Conservation (phyloP, 208 protist genomes). For the Trypanosoma grayi region DNA sequence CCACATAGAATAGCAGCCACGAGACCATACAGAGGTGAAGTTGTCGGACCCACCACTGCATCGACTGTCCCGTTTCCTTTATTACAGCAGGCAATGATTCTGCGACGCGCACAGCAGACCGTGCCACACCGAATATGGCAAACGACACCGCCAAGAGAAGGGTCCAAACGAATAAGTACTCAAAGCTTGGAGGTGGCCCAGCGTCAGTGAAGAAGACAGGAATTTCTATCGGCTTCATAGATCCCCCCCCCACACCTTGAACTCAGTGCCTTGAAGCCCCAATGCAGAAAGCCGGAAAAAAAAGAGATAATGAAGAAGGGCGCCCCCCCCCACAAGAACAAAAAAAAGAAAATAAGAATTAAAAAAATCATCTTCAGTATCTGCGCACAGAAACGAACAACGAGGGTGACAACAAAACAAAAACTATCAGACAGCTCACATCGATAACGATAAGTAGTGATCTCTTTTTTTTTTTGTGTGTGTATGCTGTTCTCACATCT, state of each 20-base stretch:
- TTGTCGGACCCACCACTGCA: conserved; percentile 27
- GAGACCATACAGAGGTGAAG: conserved; percentile 32
- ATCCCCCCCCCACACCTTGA: not conserved
- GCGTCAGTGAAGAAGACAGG: conserved; percentile 31
- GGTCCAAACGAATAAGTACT: conserved; percentile 25
- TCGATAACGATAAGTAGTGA: no score
- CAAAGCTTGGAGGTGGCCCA: conserved; percentile 25
- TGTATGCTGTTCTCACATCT: conserved; percentile 1
- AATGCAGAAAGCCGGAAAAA: not conserved
- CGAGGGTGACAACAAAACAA: no score
- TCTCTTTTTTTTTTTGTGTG: conserved; percentile 10
- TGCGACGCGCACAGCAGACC: conserved; percentile 21
- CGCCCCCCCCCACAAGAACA: not conserved
- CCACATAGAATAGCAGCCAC: conserved; percentile 38
- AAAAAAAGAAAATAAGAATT: not conserved
- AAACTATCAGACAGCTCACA: no score
- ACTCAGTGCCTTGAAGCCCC: no score
- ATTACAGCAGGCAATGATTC: not conserved
- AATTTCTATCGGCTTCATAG: not conserved
- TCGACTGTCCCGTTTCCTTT: not conserved
- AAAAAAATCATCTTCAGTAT: conserved; percentile 5
- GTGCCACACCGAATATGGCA: conserved; percentile 44
- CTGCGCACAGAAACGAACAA: not conserved
- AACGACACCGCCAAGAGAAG: conserved; percentile 30
- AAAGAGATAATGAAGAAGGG: conserved; percentile 5